Evolutionary conservation across 257 asterid genomes (phyloP).

Genomic region (Solanum clarkiae): DNA sequence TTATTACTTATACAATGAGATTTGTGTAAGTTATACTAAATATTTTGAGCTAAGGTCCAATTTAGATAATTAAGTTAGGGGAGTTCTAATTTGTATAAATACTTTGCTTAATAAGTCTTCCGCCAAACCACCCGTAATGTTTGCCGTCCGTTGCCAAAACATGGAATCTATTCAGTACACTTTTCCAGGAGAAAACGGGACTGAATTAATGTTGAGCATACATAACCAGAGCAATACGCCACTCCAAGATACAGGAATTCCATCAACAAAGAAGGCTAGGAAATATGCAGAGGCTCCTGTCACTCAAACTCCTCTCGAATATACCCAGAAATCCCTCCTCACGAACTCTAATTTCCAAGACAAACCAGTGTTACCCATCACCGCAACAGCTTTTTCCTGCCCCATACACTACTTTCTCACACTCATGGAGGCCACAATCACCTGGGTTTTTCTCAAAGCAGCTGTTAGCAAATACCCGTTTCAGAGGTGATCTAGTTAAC

Average conservation of each 20-base stretch:
- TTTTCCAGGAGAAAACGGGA: no score
- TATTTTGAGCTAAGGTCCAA: no score
- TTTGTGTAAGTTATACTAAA: no score
- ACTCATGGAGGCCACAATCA: background rate
- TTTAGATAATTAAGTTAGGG: no score
- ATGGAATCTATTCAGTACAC: no score
- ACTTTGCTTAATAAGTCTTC: no score
- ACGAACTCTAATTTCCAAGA: background rate
- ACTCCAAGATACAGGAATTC: background rate
- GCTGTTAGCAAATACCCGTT: background rate
- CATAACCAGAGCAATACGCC: background rate
- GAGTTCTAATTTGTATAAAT: no score
- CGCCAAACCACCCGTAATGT: no score
- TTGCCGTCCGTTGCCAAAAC: no score
- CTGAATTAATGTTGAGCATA: no score
- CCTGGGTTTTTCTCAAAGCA: background rate
- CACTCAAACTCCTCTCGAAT: background rate
- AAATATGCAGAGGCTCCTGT: constrained; percentile 1
- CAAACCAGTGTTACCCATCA: background rate
- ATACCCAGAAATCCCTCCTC: constrained; percentile 1
- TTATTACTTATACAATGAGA: no score
- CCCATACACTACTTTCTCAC: background rate
- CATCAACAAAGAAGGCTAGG: background rate
- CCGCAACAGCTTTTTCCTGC: background rate
- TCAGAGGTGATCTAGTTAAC: background rate